Base-by-base conservation (phyloP, 768 basidiomycete genomes). In the Leccinellum rugosiceps region DNA sequence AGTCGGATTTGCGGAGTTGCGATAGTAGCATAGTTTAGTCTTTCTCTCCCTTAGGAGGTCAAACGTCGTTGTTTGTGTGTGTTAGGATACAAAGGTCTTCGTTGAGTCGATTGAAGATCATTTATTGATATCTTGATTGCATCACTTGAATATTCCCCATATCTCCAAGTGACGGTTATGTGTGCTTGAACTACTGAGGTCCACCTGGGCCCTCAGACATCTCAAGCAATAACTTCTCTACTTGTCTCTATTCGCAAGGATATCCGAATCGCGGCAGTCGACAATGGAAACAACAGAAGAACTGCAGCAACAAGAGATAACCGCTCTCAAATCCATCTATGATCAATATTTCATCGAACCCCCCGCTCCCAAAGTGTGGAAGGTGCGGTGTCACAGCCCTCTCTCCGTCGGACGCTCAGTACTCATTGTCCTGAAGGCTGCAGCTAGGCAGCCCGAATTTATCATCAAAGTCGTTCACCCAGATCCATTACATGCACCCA, bases 331-430 rank as follows among this genome's bases (percentile, higher is more conserved):
- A 69, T 86, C 90, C 58, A 94, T 93, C 59, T 93, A 88, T 74
- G 86, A 79, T 63, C 82, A 87, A 59, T 85, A 92, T 66, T 92
- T 90, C 66, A 78, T 84, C 25, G 82, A 88, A 65, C 81, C 80
- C 54, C 86, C 86, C 21, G 85, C 89, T 15, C 86, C 87, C 31
- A 90, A 83, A 66, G 91, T 83, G 51, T 94, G 92, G 91, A 92
- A 91, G 81, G 90, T 89, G 38, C 11, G 38, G 17, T 9, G 57
- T 53, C 21, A 5, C 15, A 8, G 9, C 31, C 21, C 74, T 70
- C 9, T 48, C 34, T 28, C 31, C 15, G 46, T 25, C 52, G 25
- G 26, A 56, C 53, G 34, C 32, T n/a, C 38, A 41, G 48, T 28
- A 41, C 52, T 56, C 48, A 61, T 58, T 0, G 47, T 60, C 47